Percentiles rank a stretch among this genome's conserved stretches.
phyloP scores from a whole-genome alignment of 441 rosid genomes.

The Pelargonium australe region DNA sequence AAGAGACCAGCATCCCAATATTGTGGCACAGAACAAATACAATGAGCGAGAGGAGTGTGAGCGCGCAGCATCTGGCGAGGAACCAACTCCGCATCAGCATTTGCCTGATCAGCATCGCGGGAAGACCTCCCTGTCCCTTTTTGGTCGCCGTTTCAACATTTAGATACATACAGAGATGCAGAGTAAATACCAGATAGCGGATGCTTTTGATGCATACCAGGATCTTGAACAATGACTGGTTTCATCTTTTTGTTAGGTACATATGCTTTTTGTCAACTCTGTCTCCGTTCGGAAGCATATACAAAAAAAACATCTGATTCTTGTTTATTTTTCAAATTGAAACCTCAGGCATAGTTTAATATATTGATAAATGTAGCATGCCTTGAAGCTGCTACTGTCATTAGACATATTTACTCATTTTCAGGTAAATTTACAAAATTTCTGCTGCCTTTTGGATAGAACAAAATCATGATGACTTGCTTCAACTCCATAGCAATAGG shows the following conservation, averaged over 20 bases:
- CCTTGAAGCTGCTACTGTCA: too few relatives aligned
- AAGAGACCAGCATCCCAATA: slow-evolving; percentile 6
- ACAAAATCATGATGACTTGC: too few relatives aligned
- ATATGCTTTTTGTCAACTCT: background rate
- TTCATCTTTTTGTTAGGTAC: background rate
- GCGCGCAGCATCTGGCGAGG: background rate
- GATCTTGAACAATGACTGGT: slow-evolving; percentile 7
- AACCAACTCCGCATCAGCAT: background rate
- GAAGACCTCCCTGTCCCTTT: slow-evolving; percentile 2
- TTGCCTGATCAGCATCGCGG: background rate
- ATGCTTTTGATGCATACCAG: background rate
- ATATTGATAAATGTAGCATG: too few relatives aligned
- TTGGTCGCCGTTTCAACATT: background rate
- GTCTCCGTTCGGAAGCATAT: too few relatives aligned
- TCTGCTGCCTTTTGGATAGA: too few relatives aligned
- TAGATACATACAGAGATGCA: background rate
- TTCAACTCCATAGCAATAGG: too few relatives aligned
- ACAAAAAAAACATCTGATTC: too few relatives aligned
- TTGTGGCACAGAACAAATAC: background rate
- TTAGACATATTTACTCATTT: too few relatives aligned
- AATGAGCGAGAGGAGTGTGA: background rate
- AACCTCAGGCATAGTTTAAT: too few relatives aligned
- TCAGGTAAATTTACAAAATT: too few relatives aligned
- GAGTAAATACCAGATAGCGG: background rate
- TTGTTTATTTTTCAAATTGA: too few relatives aligned